phyloP scores from a whole-genome alignment of 257 asterid genomes.

The Solanum tacnaense region DNA sequence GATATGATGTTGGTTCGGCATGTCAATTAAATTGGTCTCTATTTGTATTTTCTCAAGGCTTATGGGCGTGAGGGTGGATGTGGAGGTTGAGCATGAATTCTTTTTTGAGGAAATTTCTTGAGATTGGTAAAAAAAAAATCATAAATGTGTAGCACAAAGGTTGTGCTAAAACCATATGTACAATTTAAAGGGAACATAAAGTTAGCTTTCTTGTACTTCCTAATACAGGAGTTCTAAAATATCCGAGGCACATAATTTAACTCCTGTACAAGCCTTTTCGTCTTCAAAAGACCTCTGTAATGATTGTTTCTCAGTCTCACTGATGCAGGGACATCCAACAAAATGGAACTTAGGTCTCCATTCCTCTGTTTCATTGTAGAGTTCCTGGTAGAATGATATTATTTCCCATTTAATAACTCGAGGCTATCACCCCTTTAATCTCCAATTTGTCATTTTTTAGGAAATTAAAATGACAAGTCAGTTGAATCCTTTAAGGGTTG shows the following conservation, averaged over 20 bases:
- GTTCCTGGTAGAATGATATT: background rate
- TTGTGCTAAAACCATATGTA: background rate
- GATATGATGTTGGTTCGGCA: background rate
- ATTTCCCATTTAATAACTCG: background rate
- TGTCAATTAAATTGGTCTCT: background rate
- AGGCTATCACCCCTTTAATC: background rate
- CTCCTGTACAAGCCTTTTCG: background rate
- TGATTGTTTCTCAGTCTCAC: background rate
- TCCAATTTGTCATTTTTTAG: background rate
- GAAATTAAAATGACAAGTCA: background rate
- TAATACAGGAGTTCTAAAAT: background rate
- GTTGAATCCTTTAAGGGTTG: background rate
- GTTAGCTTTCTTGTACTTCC: background rate
- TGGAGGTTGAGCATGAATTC: background rate
- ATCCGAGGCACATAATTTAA: background rate
- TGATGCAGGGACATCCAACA: background rate
- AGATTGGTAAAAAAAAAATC: background rate
- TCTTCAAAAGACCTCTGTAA: background rate
- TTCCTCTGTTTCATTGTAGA: background rate
- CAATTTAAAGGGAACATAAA: background rate
- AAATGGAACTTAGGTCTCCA: background rate
- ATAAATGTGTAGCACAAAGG: background rate
- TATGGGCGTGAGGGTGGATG: background rate
- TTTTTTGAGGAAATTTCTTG: background rate
- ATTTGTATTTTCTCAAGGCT: background rate